Evolutionary conservation across 352 stramenopile species (phyloP), one percentile per base, ranked within the genome.

Genomic region (Phytophthora colocasiae): DNA sequence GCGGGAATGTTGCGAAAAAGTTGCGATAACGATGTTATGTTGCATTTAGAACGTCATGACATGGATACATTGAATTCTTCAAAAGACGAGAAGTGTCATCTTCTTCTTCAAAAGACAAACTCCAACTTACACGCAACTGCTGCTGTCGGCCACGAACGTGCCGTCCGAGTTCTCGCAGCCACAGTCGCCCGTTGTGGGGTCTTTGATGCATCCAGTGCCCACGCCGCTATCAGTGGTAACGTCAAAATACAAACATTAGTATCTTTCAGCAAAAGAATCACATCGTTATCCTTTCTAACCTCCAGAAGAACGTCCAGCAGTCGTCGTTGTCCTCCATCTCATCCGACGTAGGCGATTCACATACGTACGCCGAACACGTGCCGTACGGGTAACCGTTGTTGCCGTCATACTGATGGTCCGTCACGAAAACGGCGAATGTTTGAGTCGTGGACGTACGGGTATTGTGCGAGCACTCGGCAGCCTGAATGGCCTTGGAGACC

Each of bases 401-500:
- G 41, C 56, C 59, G 22, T 80, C 68, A 51, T 75, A 77, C 57
- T 75, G 31, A 53, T 80, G 68, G 29, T 73, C 60, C n/a, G 41
- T 58, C 45, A 63, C 45, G 58, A 80, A 77, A 4, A 77, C 71
- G 1, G 71, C 68, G 46, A 72, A 77, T 24, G 63, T 71, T 32
- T 80, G 63, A 12, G 29, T 70, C 19, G 54, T 27, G 17, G 63
- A 38, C 29, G 65, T 74, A 40, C 71, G 71, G 17, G 68, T 80
- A 56, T 80, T 80, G 71, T 77, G 44, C 17, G 71, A 60, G 45
- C 71, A 80, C 46, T 80, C 71, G 17, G 71, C 71, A 17, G 71
- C 71, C 40, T 80, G 71, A 29, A 80, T 80, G 32, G 67, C 49
- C 7, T 29, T 43, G 36, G 60, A 73, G 4, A 63, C 19, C 41